Percentiles rank a stretch among this genome's conserved stretches.
phyloP scores from a whole-genome alignment of 2,329 filamentous ascomycete species.

The Microsporum ferrugineum region DNA sequence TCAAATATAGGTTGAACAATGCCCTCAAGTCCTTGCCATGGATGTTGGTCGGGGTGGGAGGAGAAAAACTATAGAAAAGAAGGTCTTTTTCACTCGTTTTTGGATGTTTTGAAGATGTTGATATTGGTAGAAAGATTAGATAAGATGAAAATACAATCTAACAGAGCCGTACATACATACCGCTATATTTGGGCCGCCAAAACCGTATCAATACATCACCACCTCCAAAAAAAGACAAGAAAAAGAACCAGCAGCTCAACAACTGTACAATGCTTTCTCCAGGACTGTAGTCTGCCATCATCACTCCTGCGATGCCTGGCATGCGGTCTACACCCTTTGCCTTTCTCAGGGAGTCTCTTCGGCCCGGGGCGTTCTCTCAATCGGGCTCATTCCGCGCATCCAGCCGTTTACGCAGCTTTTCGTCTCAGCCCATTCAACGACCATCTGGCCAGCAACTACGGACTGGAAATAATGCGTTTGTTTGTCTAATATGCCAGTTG shows the following conservation, averaged over 20 bases:
- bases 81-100: background rate
- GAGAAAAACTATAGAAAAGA: background rate
- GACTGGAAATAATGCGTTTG: slow-evolving; percentile 17
- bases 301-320: background rate
- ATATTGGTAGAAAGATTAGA: background rate
- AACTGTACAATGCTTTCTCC: background rate
- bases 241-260: background rate
- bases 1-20: background rate
- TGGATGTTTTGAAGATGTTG: background rate
- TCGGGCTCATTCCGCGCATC: background rate
- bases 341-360: background rate
- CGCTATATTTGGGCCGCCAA: background rate
- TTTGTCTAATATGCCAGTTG: slow-evolving; percentile 35
- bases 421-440: background rate
- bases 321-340: slow-evolving; percentile 1
- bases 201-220: background rate
- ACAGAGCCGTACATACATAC: background rate
- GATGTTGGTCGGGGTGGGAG: background rate
- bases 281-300: background rate
- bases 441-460: background rate
- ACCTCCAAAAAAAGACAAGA: background rate
- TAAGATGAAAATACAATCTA: background rate
- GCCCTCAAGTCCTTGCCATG: background rate
- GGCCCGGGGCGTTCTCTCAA: background rate
- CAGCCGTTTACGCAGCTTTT: background rate